These are phyloP conservation scores for Pythium brassicae DNA, from an alignment of 352 stramenopile genomes.

Conservation along the genomic window DNA sequence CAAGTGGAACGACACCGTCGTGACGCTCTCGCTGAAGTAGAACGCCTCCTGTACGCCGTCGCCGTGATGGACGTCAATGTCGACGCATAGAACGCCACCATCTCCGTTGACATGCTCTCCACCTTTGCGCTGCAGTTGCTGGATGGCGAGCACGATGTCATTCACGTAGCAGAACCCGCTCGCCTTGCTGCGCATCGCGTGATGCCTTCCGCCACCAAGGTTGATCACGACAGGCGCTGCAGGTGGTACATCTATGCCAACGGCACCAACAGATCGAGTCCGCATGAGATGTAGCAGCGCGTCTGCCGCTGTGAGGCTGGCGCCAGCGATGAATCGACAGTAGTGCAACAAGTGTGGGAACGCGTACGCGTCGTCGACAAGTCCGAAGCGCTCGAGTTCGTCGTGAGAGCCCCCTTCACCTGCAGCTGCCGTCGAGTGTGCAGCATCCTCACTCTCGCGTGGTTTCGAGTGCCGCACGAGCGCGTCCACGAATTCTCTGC, in stretches of 20 bases:
- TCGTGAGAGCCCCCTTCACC: not conserved
- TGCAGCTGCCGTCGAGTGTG: not conserved
- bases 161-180: slow-evolving; percentile 77
- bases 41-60: slow-evolving; percentile 57
- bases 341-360: slow-evolving; percentile 58
- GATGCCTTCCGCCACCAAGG: slow-evolving; percentile 57
- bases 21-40: slow-evolving; percentile 43
- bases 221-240: slow-evolving; percentile 31
- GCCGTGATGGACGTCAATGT: slow-evolving; percentile 65
- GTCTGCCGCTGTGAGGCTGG: slow-evolving; percentile 53
- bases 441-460: not conserved
- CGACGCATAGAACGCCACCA: slow-evolving; percentile 33
- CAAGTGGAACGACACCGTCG: slow-evolving; percentile 54
- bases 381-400: slow-evolving; percentile 26
- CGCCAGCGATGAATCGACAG: slow-evolving; percentile 45
- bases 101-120: slow-evolving; percentile 8
- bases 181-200: slow-evolving; percentile 48
- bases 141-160: slow-evolving; percentile 53
- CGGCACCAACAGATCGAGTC: not conserved
- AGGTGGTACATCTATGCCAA: not conserved
- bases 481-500: slow-evolving; percentile 29
- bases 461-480: slow-evolving; percentile 6
- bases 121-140: slow-evolving; percentile 17
- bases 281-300: slow-evolving; percentile 32
- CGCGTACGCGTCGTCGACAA: slow-evolving; percentile 66